Base-by-base conservation (phyloP, 106 monocot genomes). In the Platanthera zijinensis region DNA sequence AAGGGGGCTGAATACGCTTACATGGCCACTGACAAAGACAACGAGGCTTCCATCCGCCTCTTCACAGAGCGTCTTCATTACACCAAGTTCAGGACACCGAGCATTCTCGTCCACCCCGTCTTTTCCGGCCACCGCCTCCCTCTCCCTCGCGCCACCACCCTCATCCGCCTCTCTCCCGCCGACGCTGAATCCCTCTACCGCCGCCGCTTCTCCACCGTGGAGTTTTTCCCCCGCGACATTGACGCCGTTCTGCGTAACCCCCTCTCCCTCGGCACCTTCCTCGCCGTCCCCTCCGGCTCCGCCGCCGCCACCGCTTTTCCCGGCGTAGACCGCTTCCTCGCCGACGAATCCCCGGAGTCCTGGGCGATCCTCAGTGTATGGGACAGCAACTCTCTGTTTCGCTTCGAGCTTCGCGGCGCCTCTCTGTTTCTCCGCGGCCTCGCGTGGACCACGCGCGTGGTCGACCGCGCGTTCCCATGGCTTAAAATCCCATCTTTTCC, bases 11-110 rank as follows among this genome's bases (percentile, higher is more conserved):
- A 94, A 77, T 94, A 94, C 80, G 69, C 90, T 3, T 94, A 94
- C 86, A 94, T 94, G 90, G 93, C 93, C 4, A 94, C 93, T 3
- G 90, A 88, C 50, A 86, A 83, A 10, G 88, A 79, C 83, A 94
- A 94, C 88, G 82, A 81, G n/a, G 83, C 90, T 7, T 90, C 88
- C 0, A 10, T 94, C 61, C 25, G 62, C 4, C 86, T 94, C 13
- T 94, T 94, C 81, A 90, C 84, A n/a, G 81, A 52, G 0, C 74
- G 82, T 47, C 86, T 84, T 79, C 84, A 86, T 4, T 94, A 94
- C 83, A 57, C 88, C 72, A 90, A 90, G 72, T 94, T 94, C 86
- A 80, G 93, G 0, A 88, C 93, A 0, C 88, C 85, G 5, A 77
- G 84, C 54, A 84, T 94, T 71, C 86, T 90, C 21, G 90, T 94